Evolutionary conservation across 345 rosid species (phyloP).

Genomic region (Euphorbia lathyris): DNA sequence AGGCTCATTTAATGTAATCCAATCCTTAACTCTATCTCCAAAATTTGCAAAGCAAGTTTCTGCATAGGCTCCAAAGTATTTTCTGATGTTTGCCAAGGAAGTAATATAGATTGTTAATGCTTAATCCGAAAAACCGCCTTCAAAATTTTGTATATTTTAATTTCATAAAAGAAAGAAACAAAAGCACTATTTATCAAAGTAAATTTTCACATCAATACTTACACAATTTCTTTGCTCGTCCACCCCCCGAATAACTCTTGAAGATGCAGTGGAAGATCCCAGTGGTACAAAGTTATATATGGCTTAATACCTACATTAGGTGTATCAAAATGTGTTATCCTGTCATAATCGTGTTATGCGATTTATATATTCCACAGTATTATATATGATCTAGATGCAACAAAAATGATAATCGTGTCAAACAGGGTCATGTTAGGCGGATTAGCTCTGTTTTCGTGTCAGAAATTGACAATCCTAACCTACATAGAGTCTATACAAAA

Average conservation of each 20-base stretch:
- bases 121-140: not conserved
- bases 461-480: no score
- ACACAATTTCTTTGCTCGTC: constrained; percentile 70
- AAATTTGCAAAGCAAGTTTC: constrained; percentile 31
- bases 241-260: constrained; percentile 76
- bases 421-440: no score
- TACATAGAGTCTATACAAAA: constrained; percentile 14
- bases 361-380: no score
- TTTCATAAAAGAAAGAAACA: constrained; percentile 1
- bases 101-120: constrained; percentile 9
- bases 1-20: constrained; percentile 33
- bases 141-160: not conserved
- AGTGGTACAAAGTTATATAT: constrained; percentile 27
- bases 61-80: constrained; percentile 54
- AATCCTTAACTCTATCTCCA: constrained; percentile 32
- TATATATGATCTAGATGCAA: no score
- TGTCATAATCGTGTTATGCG: no score
- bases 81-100: constrained; percentile 48
- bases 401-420: no score
- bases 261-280: constrained; percentile 55
- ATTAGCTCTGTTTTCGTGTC: no score
- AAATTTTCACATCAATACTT: constrained; percentile 33
- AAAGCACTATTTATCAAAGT: not conserved
- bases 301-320: constrained; percentile 35
- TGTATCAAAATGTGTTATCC: no score